phyloP scores from a whole-genome alignment of 176 grass and related monocot genomes.

The Alloteropsis semialata region DNA sequence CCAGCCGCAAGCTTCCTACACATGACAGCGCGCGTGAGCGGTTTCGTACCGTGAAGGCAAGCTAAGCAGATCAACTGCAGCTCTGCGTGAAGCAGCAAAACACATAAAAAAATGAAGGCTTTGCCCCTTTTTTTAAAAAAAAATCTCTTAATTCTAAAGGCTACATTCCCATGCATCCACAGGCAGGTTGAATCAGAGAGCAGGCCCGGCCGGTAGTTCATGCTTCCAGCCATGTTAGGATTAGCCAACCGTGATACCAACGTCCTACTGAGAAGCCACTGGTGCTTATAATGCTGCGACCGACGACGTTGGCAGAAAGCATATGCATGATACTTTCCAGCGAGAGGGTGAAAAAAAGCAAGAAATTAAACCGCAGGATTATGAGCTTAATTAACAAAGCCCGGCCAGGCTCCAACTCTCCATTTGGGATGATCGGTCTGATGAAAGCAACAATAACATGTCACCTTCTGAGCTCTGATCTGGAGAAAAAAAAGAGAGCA shows the following conservation, averaged over 20 bases:
- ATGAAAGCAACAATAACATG: conserved; percentile 36
- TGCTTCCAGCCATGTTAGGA: neutral
- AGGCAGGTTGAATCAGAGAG: neutral
- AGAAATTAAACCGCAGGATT: neutral
- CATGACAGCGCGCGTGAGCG: neutral
- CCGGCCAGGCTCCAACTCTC: neutral
- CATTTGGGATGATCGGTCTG: neutral
- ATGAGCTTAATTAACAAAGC: neutral
- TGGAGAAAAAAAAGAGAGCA: neutral
- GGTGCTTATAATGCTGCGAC: neutral
- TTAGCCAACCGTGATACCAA: conserved; percentile 24
- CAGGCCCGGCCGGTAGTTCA: neutral
- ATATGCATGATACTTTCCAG: neutral
- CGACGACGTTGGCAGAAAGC: conserved; percentile 8
- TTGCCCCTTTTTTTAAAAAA: neutral
- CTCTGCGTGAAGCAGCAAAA: neutral
- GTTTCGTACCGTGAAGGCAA: conserved; percentile 42
- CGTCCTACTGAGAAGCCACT: neutral
- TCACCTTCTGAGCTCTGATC: conserved; percentile 8
- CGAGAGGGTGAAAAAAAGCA: no score
- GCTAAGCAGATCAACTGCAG: conserved; percentile 27
- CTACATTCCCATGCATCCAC: conserved; percentile 5
- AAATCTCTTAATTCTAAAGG: neutral
- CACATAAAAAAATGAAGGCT: neutral
- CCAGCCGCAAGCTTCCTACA: conserved; percentile 13